A percentile compares a stretch with the other conserved stretches of the same genome.
Evolutionary conservation across 2,329 filamentous ascomycete genomes (phyloP).

Genomic region (Aureobasidium vineae): DNA sequence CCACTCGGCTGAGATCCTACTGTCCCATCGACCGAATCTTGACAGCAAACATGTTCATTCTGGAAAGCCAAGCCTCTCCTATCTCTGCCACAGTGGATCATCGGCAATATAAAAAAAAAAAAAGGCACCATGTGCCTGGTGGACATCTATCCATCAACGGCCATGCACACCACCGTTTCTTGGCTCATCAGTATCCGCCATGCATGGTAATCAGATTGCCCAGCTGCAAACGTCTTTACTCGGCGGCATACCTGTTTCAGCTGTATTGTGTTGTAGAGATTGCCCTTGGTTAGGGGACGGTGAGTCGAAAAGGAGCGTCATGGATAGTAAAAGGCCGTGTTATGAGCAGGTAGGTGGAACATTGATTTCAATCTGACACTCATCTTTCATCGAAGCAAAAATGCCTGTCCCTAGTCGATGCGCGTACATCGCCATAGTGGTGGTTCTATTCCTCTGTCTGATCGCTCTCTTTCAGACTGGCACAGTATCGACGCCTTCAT

Average conservation of each 20-base stretch:
- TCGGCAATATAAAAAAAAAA: neutral
- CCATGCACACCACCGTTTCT: conserved; percentile 14
- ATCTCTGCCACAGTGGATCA: conserved; percentile 5
- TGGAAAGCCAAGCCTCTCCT: neutral
- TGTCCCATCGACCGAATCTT: neutral
- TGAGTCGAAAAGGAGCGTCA: conserved; percentile 13
- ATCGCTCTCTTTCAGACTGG: conserved; percentile 18
- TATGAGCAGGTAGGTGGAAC: neutral
- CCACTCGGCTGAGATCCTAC: neutral
- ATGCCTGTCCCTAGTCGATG: conserved; percentile 15
- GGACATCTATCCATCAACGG: neutral
- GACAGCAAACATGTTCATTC: neutral
- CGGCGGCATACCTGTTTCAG: conserved; percentile 14
- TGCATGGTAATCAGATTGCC: conserved; percentile 1
- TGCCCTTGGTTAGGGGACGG: neutral
- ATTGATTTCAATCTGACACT: conserved; percentile 7
- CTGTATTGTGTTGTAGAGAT: neutral
- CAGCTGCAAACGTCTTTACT: conserved; percentile 1
- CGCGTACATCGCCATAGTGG: conserved; percentile 7
- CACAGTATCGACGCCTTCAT: conserved; percentile 14
- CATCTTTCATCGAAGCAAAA: neutral
- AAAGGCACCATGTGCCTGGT: conserved; percentile 13
- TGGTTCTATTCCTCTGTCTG: neutral
- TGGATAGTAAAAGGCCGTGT: conserved; percentile 7
- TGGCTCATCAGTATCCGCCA: conserved; percentile 17